Evolutionary conservation across 352 stramenopile species (phyloP).

Genomic region (Saprolegnia parasitica): DNA sequence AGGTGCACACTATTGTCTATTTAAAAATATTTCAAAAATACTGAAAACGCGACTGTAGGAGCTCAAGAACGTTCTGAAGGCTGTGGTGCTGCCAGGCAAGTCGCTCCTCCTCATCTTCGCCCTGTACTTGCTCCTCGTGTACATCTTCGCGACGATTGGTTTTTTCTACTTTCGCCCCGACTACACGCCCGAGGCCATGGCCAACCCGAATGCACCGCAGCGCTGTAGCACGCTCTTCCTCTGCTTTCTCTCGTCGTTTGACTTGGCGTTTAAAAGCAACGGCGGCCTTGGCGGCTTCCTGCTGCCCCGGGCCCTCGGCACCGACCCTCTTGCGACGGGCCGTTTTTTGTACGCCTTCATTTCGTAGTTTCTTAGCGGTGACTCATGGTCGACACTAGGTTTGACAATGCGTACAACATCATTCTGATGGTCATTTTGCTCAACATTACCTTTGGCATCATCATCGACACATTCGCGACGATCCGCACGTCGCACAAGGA

Average conservation of each 20-base stretch:
- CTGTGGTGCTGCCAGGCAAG: conserved; percentile 51
- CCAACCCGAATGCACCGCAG: conserved; percentile 28
- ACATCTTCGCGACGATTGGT: conserved; percentile 64
- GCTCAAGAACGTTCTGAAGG: conserved; percentile 63
- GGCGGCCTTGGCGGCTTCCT: conserved; percentile 58
- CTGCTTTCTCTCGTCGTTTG: conserved; percentile 65
- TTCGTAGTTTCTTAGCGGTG: not conserved
- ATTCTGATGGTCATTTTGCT: conserved; percentile 64
- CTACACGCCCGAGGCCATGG: conserved; percentile 26
- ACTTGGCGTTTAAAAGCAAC: conserved; percentile 64
- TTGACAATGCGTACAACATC: conserved; percentile 48
- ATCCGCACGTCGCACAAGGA: conserved; percentile 59
- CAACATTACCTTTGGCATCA: conserved; percentile 77
- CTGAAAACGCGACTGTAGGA: conserved; percentile 31
- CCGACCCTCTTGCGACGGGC: conserved; percentile 45
- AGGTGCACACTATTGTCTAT: not conserved
- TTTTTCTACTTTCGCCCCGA: conserved; percentile 75
- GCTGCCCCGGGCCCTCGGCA: conserved; percentile 9
- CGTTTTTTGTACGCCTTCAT: conserved; percentile 50
- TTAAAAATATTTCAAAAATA: not conserved
- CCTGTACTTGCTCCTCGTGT: conserved; percentile 36
- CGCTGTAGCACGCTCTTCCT: conserved; percentile 64
- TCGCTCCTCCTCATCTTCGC: conserved; percentile 60
- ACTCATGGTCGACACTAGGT: not conserved
- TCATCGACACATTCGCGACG: conserved; percentile 76